phyloP scores from a whole-genome alignment of 2,329 filamentous ascomycete genomes.

The Fusarium tupiense region DNA sequence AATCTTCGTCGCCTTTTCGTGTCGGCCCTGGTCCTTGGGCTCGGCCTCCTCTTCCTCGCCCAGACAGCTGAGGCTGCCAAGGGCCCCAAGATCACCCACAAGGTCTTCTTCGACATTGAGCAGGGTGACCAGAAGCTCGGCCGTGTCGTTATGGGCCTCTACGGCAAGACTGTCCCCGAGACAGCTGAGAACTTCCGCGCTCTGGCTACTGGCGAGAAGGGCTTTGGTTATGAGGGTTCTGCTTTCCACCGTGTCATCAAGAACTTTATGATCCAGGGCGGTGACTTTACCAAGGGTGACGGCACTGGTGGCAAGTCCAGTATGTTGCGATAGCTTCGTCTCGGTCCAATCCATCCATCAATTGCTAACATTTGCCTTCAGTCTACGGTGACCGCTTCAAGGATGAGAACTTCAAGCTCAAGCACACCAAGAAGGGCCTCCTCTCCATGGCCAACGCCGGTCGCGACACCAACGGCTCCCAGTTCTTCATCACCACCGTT shows the following conservation, averaged over 20 bases:
- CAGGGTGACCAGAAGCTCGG: slow-evolving; percentile 80
- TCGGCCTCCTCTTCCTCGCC: slow-evolving; percentile 79
- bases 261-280: slow-evolving; percentile 91
- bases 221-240: slow-evolving; percentile 83
- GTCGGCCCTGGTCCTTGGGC: slow-evolving; percentile 78
- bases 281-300: slow-evolving; percentile 86
- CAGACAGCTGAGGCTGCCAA: slow-evolving; percentile 79
- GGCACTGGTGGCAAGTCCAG: slow-evolving; percentile 88
- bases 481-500: slow-evolving; percentile 92
- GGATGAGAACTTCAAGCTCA: slow-evolving; percentile 96
- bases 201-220: slow-evolving; percentile 86
- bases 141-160: slow-evolving; percentile 82
- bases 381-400: slow-evolving; percentile 86
- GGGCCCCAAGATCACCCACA: slow-evolving; percentile 95
- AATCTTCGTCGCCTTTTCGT: slow-evolving; percentile 76
- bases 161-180: slow-evolving; percentile 87
- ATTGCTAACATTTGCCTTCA: slow-evolving; percentile 46
- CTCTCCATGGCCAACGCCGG: slow-evolving; percentile 89
- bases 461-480: slow-evolving; percentile 86
- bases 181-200: slow-evolving; percentile 79
- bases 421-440: slow-evolving; percentile 86
- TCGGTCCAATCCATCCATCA: background rate
- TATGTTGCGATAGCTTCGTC: slow-evolving; percentile 58
- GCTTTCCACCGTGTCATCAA: slow-evolving; percentile 92
- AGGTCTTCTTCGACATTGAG: slow-evolving; percentile 89